Conservation (phyloP, 495 filamentous ascomycete genomes). For the Penicillium canariense region DNA sequence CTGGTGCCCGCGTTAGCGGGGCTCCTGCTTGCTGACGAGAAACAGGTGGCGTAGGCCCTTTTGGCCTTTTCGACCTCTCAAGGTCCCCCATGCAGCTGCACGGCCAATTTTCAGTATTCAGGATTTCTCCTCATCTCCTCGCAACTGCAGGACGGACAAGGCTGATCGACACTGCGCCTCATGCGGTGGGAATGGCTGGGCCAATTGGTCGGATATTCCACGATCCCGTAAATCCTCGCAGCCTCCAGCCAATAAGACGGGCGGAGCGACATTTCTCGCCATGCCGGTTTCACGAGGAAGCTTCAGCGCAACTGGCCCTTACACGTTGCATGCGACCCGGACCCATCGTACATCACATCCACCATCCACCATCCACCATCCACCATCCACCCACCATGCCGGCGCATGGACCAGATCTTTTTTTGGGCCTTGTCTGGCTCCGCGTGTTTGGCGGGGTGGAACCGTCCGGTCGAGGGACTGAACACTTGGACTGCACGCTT, state of each 20-base stretch:
- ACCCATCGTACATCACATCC: not conserved
- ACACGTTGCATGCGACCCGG: not conserved
- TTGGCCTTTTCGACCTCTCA: too few relatives aligned
- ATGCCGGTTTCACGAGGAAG: not conserved
- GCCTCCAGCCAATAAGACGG: constrained; percentile 7
- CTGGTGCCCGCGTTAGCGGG: too few relatives aligned
- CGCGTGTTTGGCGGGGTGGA: constrained; percentile 13
- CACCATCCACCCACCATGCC: not conserved
- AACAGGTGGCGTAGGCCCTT: too few relatives aligned
- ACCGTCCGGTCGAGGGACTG: not conserved
- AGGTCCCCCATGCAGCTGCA: too few relatives aligned
- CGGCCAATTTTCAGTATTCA: too few relatives aligned
- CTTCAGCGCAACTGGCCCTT: not conserved
- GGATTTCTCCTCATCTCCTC: too few relatives aligned
- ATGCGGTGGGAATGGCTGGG: constrained; percentile 20
- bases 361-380: too few relatives aligned
- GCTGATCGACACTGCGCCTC: constrained; percentile 34
- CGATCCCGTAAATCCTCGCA: constrained; percentile 17
- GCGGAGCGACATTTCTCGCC: not conserved
- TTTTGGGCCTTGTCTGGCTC: constrained; percentile 1
- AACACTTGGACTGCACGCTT: constrained; percentile 6
- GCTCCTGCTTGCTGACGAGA: too few relatives aligned
- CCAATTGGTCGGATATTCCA: constrained; percentile 38
- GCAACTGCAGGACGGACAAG: not conserved
- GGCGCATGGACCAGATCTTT: constrained; percentile 7